Conservation (phyloP, 1,139 yeast species). For the Yamadazyma siamensis region DNA sequence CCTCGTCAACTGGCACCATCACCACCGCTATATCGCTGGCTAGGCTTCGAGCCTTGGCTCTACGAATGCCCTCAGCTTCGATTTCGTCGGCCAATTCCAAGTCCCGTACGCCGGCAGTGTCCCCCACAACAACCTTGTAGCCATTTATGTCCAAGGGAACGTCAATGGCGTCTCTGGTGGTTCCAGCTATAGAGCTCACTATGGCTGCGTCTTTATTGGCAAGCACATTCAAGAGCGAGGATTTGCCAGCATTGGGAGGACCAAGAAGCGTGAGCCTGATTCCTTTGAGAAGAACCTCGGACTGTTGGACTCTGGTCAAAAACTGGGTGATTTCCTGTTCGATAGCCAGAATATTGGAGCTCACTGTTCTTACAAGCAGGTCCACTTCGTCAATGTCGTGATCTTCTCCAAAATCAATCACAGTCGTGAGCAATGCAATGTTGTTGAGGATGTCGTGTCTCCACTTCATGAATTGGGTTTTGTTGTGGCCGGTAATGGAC, state of each 20-base stretch:
- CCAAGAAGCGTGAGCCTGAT: constrained; percentile 74
- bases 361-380: constrained; percentile 49
- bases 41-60: constrained; percentile 61
- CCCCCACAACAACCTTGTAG: constrained; percentile 78
- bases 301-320: constrained; percentile 48
- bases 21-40: constrained; percentile 62
- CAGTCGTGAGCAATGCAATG: constrained; percentile 77
- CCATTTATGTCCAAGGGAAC: constrained; percentile 81
- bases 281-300: constrained; percentile 71
- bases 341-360: constrained; percentile 36
- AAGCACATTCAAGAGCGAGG: constrained; percentile 71
- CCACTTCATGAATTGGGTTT: constrained; percentile 59
- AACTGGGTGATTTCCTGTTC: constrained; percentile 46
- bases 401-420: constrained; percentile 96
- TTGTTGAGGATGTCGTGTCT: constrained; percentile 59
- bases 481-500: constrained; percentile 70
- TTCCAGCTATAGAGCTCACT: constrained; percentile 90
- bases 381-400: constrained; percentile 70
- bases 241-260: constrained; percentile 96
- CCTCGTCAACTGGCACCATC: constrained; percentile 39
- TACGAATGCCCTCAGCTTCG: constrained; percentile 77
- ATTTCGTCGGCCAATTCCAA: constrained; percentile 48
- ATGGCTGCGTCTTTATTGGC: constrained; percentile 85
- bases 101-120: constrained; percentile 90
- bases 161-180: constrained; percentile 87